These are phyloP conservation scores for Xylariaceae sp. DNA, from an alignment of 2,329 filamentous ascomycete genomes.

Conservation along the genomic window DNA sequence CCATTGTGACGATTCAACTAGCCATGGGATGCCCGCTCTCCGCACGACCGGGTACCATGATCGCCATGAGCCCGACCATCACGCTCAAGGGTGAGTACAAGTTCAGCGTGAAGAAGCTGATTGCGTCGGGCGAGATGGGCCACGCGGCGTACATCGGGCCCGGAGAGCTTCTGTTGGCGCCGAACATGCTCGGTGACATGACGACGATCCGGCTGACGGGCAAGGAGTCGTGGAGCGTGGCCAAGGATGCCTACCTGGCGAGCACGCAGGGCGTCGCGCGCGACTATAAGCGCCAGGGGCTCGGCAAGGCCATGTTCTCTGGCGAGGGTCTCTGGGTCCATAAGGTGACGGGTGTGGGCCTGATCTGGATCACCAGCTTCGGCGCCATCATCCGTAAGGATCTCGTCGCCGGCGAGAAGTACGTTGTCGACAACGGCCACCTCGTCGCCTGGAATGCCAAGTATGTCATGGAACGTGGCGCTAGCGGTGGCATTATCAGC, in stretches of 20 bases:
- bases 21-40: slow-evolving; percentile 81
- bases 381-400: slow-evolving; percentile 94
- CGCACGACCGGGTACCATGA: slow-evolving; percentile 83
- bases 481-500: slow-evolving; percentile 91
- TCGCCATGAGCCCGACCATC: slow-evolving; percentile 87
- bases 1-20: slow-evolving; percentile 80
- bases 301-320: slow-evolving; percentile 88
- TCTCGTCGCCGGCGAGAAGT: slow-evolving; percentile 68
- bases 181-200: slow-evolving; percentile 76
- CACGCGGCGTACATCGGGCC: slow-evolving; percentile 81
- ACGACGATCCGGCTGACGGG: slow-evolving; percentile 71
- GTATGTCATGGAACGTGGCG: slow-evolving; percentile 83
- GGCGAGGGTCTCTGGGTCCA: slow-evolving; percentile 91
- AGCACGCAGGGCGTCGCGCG: slow-evolving; percentile 82
- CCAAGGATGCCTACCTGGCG: slow-evolving; percentile 80
- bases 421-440: slow-evolving; percentile 89
- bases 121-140: slow-evolving; percentile 73
- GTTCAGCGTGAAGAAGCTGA: slow-evolving; percentile 87
- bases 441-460: slow-evolving; percentile 96
- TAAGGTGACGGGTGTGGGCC: slow-evolving; percentile 72
- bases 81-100: slow-evolving; percentile 78
- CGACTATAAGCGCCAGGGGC: slow-evolving; percentile 77
- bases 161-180: slow-evolving; percentile 81
- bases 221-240: slow-evolving; percentile 73
- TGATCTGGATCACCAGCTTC: slow-evolving; percentile 88